Base-by-base conservation (phyloP, 345 rosid species). In the Trapa bicornis region DNA sequence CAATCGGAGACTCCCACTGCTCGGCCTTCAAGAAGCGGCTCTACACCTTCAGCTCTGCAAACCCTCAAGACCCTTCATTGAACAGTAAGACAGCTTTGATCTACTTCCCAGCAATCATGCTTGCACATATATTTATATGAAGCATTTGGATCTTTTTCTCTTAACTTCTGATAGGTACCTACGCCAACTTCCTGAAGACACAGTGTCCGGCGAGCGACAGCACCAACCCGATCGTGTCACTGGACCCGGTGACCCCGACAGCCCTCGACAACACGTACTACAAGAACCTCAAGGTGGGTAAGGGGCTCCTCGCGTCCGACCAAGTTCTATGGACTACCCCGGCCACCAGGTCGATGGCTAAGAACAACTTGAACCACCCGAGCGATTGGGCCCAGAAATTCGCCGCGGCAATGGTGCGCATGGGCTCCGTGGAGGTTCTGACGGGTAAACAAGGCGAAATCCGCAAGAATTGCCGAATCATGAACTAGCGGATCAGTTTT, bases 341-440 rank as follows among this genome's bases (percentile, higher is more conserved):
- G 13, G 53, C 42, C 12, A 75, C 75, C 0, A 38, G 66, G 50
- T 13, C 17, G 9, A 14, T 68, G 37, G 75, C 68, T 43, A 68
- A 41, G 53, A 47, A 37, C 16, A 41, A 72, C 16, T 37, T 29
- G 42, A 62, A 45, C 17, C 66, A 65, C 43, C 67, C 72, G 0
- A 37, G 64, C 6, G 38, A 47, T 5, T 68, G 79, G 79, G 71
- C 72, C 53, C 0, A 37, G 1, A 75, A 62, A 52, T 72, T 68
- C 39, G 47, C 71, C 1, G 61, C 58, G 1, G 62, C 71, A 0
- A 75, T 72, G 75, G 61, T 61, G 65, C 66, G 2, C 0, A 75
- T 72, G 79, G 79, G 79, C 38, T 53, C 41, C 2, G 42, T 72
- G 7, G 47, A 71, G 38, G 68, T 71, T 14, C 70, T 75, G 14